These are phyloP conservation scores for Spathaspora sp. DNA, from an alignment of 805 yeast species.

Conservation along the genomic window DNA sequence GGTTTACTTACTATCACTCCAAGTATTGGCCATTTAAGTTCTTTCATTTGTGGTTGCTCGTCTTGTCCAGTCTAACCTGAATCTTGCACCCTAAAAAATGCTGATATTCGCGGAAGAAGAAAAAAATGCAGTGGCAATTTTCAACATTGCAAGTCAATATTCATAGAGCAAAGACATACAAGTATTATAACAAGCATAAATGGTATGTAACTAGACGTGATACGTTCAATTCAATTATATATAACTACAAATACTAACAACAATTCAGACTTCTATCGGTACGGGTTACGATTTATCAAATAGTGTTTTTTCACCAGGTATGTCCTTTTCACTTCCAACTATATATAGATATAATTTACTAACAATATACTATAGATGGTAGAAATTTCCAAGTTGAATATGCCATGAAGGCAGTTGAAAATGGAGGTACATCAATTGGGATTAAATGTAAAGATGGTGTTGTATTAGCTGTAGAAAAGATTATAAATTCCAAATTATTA, in stretches of 20 bases:
- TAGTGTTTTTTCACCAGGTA: slow-evolving; percentile 84
- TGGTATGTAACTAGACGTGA: slow-evolving; percentile 4
- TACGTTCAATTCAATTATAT: not conserved
- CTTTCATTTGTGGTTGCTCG: not conserved
- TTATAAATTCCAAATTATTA: slow-evolving; percentile 78
- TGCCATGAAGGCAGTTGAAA: slow-evolving; percentile 96
- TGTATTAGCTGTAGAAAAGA: slow-evolving; percentile 96
- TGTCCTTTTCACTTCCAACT: slow-evolving; percentile 16
- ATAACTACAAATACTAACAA: slow-evolving; percentile 4
- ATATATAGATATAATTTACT: slow-evolving; percentile 19
- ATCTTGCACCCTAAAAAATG: not conserved
- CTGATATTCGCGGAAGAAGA: not conserved
- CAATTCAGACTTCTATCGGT: slow-evolving; percentile 82
- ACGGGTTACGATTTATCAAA: slow-evolving; percentile 98
- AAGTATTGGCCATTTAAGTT: slow-evolving; percentile 46
- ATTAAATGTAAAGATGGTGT: slow-evolving; percentile 90
- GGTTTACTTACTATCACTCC: slow-evolving; percentile 37
- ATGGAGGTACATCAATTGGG: slow-evolving; percentile 94
- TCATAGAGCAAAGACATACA: not conserved
- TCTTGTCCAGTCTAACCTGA: not conserved
- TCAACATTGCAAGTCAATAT: not conserved
- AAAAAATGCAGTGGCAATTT: not conserved
- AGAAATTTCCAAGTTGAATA: slow-evolving; percentile 97
- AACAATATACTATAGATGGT: slow-evolving; percentile 62
- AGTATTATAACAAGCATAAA: not conserved